phyloP scores from a whole-genome alignment of 306 rosid genomes.

The Prinsepia uniflora region DNA sequence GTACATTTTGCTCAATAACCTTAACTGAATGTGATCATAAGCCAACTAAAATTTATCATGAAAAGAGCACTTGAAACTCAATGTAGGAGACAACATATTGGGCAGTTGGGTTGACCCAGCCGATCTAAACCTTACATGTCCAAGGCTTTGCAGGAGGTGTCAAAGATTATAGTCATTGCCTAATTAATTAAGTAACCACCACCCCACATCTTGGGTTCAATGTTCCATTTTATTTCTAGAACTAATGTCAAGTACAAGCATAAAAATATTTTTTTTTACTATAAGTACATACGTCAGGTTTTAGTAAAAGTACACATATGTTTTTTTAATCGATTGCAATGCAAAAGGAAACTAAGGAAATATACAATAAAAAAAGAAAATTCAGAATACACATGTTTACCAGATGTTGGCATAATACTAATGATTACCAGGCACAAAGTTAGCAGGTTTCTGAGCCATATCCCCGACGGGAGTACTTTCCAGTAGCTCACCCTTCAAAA shows the following conservation, averaged over 20 bases:
- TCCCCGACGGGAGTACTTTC: slow-evolving; percentile 82
- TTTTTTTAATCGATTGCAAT: background rate
- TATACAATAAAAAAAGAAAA: slow-evolving; percentile 1
- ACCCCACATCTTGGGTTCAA: background rate
- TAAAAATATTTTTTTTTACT: no score
- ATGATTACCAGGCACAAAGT: slow-evolving; percentile 92
- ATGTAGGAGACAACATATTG: background rate
- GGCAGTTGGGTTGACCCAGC: background rate
- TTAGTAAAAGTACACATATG: background rate
- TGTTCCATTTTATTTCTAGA: background rate
- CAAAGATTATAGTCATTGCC: background rate
- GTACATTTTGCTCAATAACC: background rate
- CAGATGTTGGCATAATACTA: slow-evolving; percentile 19
- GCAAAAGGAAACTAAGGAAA: slow-evolving; percentile 3
- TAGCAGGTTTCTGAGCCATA: slow-evolving; percentile 98
- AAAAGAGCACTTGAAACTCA: background rate
- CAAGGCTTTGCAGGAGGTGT: background rate
- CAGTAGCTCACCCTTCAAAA: slow-evolving; percentile 95
- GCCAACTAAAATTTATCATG: background rate
- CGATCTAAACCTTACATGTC: background rate
- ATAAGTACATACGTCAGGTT: no score
- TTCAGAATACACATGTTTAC: background rate
- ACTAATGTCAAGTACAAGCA: background rate
- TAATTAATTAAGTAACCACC: background rate
- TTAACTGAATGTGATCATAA: background rate